phyloP scores from a whole-genome alignment of 352 stramenopile genomes.

The Pythium volutum region DNA sequence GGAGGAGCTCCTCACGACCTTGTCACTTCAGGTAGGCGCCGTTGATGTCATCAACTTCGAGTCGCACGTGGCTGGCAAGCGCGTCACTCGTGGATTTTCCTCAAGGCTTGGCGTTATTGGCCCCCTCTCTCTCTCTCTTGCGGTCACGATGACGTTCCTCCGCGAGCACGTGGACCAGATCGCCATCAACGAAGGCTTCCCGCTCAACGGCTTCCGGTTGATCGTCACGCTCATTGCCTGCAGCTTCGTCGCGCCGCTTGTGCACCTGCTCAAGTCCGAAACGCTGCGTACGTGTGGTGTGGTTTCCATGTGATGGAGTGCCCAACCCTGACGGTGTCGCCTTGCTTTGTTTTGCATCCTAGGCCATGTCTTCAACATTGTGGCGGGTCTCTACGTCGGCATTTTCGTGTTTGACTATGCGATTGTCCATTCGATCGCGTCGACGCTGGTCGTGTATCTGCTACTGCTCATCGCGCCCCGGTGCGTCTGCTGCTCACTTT shows the following conservation, averaged over 20 bases:
- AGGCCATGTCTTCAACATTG: slow-evolving; percentile 77
- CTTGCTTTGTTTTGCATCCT: not conserved
- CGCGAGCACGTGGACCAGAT: slow-evolving; percentile 66
- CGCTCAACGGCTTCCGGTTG: slow-evolving; percentile 72
- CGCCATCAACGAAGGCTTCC: slow-evolving; percentile 67
- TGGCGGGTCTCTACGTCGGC: slow-evolving; percentile 54
- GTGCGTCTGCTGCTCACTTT: slow-evolving; percentile 21
- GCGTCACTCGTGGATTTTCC: slow-evolving; percentile 23
- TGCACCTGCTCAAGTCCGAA: slow-evolving; percentile 55
- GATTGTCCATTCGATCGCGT: slow-evolving; percentile 70
- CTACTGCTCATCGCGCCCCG: slow-evolving; percentile 64
- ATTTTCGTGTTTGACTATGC: slow-evolving; percentile 81
- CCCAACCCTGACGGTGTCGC: no score
- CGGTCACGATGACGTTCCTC: slow-evolving; percentile 47
- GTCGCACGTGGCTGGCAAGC: slow-evolving; percentile 11
- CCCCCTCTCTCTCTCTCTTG: not conserved
- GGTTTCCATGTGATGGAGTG: not conserved
- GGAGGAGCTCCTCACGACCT: slow-evolving; percentile 18
- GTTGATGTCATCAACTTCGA: not conserved
- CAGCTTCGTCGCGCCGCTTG: slow-evolving; percentile 61
- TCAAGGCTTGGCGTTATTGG: no score
- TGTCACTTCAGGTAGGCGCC: no score
- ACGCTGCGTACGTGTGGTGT: slow-evolving; percentile 45
- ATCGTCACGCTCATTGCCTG: slow-evolving; percentile 68
- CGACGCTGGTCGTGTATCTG: slow-evolving; percentile 55